phyloP scores from a whole-genome alignment of 352 stramenopile genomes.

The Globisporangium splendens region DNA sequence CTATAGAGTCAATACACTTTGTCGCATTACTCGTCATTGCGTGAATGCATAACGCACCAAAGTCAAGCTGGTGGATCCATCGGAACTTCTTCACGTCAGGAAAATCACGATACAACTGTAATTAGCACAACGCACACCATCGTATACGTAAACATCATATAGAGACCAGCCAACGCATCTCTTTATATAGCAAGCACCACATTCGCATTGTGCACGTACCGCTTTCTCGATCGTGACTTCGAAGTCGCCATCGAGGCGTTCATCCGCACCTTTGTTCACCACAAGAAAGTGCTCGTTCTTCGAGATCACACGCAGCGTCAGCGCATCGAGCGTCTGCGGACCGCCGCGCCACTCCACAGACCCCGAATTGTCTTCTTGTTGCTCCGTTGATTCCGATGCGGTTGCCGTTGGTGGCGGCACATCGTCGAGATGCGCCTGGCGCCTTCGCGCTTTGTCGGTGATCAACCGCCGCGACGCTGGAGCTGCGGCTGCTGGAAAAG shows the following conservation, averaged over 20 bases:
- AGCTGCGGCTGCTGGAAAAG: too few relatives aligned
- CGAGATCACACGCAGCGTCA: slow-evolving; percentile 52
- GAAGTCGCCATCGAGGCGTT: slow-evolving; percentile 85
- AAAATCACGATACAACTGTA: slow-evolving; percentile 63
- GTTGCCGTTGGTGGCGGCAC: slow-evolving; percentile 1
- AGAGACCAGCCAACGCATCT: neutral
- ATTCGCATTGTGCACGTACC: slow-evolving; percentile 23
- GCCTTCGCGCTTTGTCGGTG: slow-evolving; percentile 21
- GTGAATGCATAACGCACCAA: slow-evolving; percentile 20
- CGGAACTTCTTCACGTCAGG: slow-evolving; percentile 78
- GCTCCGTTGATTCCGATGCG: neutral
- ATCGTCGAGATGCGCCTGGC: slow-evolving; percentile 47
- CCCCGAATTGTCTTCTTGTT: neutral
- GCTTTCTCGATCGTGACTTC: slow-evolving; percentile 88
- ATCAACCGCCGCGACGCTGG: too few relatives aligned
- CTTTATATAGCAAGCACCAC: neutral
- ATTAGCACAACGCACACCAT: neutral
- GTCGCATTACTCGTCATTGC: too few relatives aligned
- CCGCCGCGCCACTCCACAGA: slow-evolving; percentile 40
- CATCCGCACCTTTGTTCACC: slow-evolving; percentile 78
- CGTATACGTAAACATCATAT: neutral
- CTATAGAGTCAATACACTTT: too few relatives aligned
- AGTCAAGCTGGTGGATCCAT: slow-evolving; percentile 90
- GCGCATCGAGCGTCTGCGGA: slow-evolving; percentile 41
- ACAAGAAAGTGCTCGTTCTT: slow-evolving; percentile 59